These are phyloP conservation scores for Acer campestre DNA, from an alignment of 345 rosid species.

Conservation along the genomic window DNA sequence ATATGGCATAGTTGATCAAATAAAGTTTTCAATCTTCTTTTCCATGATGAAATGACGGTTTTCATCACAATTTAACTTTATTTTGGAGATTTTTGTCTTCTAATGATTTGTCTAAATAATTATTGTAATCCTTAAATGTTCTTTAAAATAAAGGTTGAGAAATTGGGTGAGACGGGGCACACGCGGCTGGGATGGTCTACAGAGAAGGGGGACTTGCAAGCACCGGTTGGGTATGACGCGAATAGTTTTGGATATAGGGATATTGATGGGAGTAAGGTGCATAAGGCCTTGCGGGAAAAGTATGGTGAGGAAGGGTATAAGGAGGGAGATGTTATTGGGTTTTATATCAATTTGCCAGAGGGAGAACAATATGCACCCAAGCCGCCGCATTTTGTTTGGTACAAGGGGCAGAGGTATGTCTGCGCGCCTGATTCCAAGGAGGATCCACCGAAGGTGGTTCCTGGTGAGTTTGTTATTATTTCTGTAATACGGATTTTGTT, in stretches of 20 bases:
- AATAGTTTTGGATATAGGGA: slow-evolving; percentile 94
- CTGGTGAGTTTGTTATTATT: slow-evolving; percentile 52
- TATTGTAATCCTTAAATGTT: not conserved
- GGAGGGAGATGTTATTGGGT: slow-evolving; percentile 93
- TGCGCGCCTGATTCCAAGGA: slow-evolving; percentile 79
- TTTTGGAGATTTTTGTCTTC: not conserved
- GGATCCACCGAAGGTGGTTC: slow-evolving; percentile 79
- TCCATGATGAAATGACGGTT: not conserved
- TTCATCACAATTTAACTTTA: not conserved
- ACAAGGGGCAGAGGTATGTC: slow-evolving; percentile 87
- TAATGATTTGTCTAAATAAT: not conserved
- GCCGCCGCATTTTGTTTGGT: slow-evolving; percentile 77
- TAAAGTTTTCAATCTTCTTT: not conserved
- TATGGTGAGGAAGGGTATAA: slow-evolving; percentile 89
- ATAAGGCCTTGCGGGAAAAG: slow-evolving; percentile 86
- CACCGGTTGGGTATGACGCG: slow-evolving; percentile 92
- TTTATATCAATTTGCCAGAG: slow-evolving; percentile 84
- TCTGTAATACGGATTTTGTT: not conserved
- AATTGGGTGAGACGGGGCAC: slow-evolving; percentile 89
- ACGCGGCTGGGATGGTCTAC: slow-evolving; percentile 95
- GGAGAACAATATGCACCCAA: slow-evolving; percentile 74
- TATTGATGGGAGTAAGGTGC: slow-evolving; percentile 95
- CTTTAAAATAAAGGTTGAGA: slow-evolving; percentile 59
- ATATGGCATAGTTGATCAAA: not conserved
- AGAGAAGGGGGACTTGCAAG: slow-evolving; percentile 96